A percentile compares a stretch with the other conserved stretches of the same genome.
Conservation (phyloP, 140 eudicot genomes). For the Eryngium alpinum region DNA sequence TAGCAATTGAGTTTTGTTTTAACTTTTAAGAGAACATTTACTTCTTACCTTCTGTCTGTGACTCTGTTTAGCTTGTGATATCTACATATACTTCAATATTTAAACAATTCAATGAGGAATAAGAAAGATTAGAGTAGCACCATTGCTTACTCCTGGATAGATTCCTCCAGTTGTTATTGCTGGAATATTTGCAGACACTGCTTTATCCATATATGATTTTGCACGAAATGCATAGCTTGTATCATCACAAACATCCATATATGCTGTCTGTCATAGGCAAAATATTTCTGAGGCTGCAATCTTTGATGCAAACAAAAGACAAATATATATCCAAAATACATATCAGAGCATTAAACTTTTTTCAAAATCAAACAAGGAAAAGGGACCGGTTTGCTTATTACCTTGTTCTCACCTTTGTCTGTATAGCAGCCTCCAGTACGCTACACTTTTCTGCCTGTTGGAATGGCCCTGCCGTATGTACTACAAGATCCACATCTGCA, state of each 20-base stretch:
- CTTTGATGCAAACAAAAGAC: not conserved
- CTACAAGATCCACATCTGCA: slow-evolving; percentile 92
- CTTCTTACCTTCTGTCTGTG: not conserved
- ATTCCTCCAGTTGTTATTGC: slow-evolving; percentile 98
- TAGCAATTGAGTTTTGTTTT: not conserved
- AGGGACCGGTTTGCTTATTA: slow-evolving; percentile 28
- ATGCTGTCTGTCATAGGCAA: slow-evolving; percentile 59
- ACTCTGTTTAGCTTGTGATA: not conserved
- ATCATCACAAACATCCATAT: slow-evolving; percentile 93
- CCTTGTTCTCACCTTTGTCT: slow-evolving; percentile 98
- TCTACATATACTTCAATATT: not conserved
- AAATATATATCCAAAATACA: not conserved
- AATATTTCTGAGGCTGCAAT: slow-evolving; percentile 14
- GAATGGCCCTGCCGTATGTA: slow-evolving; percentile 95
- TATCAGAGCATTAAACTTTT: not conserved
- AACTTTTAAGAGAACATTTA: not conserved
- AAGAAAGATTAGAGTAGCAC: slow-evolving; percentile 27
- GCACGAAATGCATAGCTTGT: slow-evolving; percentile 74
- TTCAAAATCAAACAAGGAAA: slow-evolving; percentile 7
- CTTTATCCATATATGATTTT: slow-evolving; percentile 60
- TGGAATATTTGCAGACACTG: slow-evolving; percentile 74
- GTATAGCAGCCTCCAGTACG: slow-evolving; percentile 92
- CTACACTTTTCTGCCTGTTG: slow-evolving; percentile 77
- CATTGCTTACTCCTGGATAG: slow-evolving; percentile 99
- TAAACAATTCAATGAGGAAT: slow-evolving; percentile 1